Evolutionary conservation across 108 stramenopile species (phyloP), one percentile per base, ranked within the genome.

Genomic region (Pseudonitzschia pungens): DNA sequence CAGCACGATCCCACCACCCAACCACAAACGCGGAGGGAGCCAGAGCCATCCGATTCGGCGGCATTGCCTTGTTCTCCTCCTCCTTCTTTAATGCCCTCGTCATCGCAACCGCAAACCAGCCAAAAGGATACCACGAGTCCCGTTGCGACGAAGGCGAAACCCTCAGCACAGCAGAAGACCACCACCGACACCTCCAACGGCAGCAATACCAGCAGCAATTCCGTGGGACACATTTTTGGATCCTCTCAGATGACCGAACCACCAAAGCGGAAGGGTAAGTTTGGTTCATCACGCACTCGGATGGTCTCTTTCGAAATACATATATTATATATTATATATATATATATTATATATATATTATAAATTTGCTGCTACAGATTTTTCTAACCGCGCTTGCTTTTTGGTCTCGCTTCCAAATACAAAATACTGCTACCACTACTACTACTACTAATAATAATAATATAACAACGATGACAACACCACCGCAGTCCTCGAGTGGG

Each of bases 401-500:
- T 26, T 27, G 55, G 55, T 26, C 10, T 3, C 8, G 4, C n/a
- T n/a, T n/a, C n/a, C n/a, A n/a, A 36, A 36, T 5, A 36, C 50
- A 10, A 51, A 51, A 51, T 51, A 51, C 3, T 8, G 4, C 1
- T 7, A n/a, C 9, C 2, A 69, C 53, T 4, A 50, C 6, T 24
- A n/a, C 26, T 54, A 18, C 1, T 29, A 15, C 22, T 51, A 33
- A 66, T 68, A 59, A 43, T 72, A n/a, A n/a, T n/a, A n/a, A n/a
- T n/a, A n/a, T n/a, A n/a, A n/a, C n/a, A n/a, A n/a, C n/a, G n/a
- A n/a, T n/a, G n/a, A n/a, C n/a, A n/a, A n/a, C n/a, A n/a, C n/a
- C 11, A 9, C 9, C 57, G 32, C 68, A 86, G 85, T 82, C 21
- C 18, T 68, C n/a, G 82, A 83, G 50, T 86, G 86, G 86, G 82